Evolutionary conservation across 768 basidiomycete species (phyloP), one percentile per base, ranked within the genome.

Genomic region (Calocybe cyanea): DNA sequence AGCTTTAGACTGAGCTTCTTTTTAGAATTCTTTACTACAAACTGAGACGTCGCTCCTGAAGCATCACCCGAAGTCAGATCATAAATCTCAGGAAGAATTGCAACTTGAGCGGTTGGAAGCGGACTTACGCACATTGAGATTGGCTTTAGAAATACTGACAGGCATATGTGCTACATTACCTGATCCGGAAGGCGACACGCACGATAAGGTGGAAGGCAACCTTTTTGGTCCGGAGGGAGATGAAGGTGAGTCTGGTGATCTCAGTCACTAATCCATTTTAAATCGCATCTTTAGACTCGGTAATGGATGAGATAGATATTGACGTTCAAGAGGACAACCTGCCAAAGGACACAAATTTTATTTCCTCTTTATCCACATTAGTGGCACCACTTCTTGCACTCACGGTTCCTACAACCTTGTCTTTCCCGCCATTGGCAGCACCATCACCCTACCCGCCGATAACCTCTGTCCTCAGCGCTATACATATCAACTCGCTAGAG

Each of bases 81-180:
- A 94, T 60, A 85, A 79, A 61, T 76, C 85, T 2, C 58, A 71
- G 1, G 74, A 75, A 11, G 87, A 93, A 58, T 45, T 80, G 9
- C 81, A 86, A 55, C 73, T 96, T 2, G 87, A 89, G 49, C 68
- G 68, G 21, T 68, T 92, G 11, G 93, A 97, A 64, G 68, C 71
- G 13, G 77, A 68, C 44, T 63, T 96, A 42, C 75, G 83, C 54
- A 87, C 86, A 1, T 74, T 90, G 9, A 85, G 87, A 52, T 74
- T 93, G 24, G 81, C 86, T n/a, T 70, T 96, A 20, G 93, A 97
- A 65, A 81, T 96, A 39, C 63, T 96, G 51, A 94, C 92, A 0
- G 86, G 86, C 23, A 71, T 78, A n/a, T 96, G 90, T 60, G 92
- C 92, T 15, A 89, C 83, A 5, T 66, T 96, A 32, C 90, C 90